phyloP scores from a whole-genome alignment of 2,329 filamentous ascomycete genomes.

The Mycosphaerella sp. region DNA sequence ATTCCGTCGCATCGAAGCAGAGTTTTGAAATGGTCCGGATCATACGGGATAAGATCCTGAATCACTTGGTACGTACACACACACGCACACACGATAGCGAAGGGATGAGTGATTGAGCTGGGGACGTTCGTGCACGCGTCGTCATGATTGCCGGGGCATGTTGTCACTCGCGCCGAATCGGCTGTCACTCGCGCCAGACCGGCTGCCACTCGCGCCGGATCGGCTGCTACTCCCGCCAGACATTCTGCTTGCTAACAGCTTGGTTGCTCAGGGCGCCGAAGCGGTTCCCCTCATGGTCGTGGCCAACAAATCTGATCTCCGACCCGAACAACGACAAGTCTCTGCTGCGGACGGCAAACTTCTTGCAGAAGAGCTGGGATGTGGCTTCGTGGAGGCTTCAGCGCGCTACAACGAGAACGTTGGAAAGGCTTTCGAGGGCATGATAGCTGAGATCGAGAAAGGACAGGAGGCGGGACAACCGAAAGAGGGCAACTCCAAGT shows the following conservation, averaged over 20 bases:
- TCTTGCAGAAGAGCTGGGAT: slow-evolving; percentile 78
- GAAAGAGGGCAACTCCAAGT: slow-evolving; percentile 73
- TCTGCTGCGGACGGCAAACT: slow-evolving; percentile 76
- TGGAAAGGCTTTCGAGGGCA: slow-evolving; percentile 81
- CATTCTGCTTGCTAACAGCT: too few relatives aligned
- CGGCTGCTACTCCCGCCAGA: too few relatives aligned
- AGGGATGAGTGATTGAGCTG: background rate
- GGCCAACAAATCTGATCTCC: slow-evolving; percentile 93
- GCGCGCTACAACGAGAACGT: slow-evolving; percentile 95
- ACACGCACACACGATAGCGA: too few relatives aligned
- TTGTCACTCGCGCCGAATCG: too few relatives aligned
- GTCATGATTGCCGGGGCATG: too few relatives aligned
- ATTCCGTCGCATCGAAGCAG: slow-evolving; percentile 89
- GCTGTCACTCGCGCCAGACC: too few relatives aligned
- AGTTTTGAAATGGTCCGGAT: slow-evolving; percentile 97
- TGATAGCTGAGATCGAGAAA: slow-evolving; percentile 94
- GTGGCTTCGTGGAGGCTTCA: slow-evolving; percentile 90
- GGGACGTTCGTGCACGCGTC: too few relatives aligned
- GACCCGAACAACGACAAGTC: slow-evolving; percentile 89
- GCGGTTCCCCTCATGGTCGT: slow-evolving; percentile 90
- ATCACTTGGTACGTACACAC: slow-evolving; percentile 66
- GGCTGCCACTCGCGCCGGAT: too few relatives aligned
- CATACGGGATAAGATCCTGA: slow-evolving; percentile 94
- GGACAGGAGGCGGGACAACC: slow-evolving; percentile 77
- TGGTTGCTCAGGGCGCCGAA: slow-evolving; percentile 66